These are phyloP conservation scores for Sclerotinia spermophila DNA, from an alignment of 2,329 filamentous ascomycete genomes.

Conservation along the genomic window DNA sequence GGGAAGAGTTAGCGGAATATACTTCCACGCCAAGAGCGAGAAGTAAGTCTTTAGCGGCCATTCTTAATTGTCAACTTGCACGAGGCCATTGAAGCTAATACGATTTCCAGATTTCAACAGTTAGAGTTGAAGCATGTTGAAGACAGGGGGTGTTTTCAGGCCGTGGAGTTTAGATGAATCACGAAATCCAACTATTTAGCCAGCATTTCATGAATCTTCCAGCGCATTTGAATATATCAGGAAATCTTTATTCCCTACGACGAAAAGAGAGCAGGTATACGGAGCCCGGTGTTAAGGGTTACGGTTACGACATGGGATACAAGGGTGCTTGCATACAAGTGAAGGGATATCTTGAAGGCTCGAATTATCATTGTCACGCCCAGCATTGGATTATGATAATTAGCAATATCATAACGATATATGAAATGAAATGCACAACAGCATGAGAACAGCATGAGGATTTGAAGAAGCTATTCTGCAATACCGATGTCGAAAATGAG, in stretches of 20 bases:
- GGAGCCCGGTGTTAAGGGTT: slow-evolving; percentile 18
- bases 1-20: slow-evolving; percentile 86
- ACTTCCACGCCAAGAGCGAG: slow-evolving; percentile 97
- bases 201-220: not conserved
- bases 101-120: slow-evolving; percentile 73
- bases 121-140: slow-evolving; percentile 85
- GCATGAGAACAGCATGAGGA: not conserved
- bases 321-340: not conserved
- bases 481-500: not conserved
- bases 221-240: slow-evolving; percentile 14
- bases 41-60: slow-evolving; percentile 62
- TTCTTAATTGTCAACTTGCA: not conserved
- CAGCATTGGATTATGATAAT: not conserved
- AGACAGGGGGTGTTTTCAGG: slow-evolving; percentile 76
- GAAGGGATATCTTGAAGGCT: not conserved
- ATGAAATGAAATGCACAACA: not conserved
- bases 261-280: slow-evolving; percentile 3
- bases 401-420: not conserved
- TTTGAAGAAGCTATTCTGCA: not conserved
- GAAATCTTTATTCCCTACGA: not conserved
- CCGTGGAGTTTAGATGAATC: slow-evolving; percentile 81
- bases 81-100: slow-evolving; percentile 21
- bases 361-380: not conserved
- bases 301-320: slow-evolving; percentile 5
- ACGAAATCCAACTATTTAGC: slow-evolving; percentile 31